These are phyloP conservation scores for Verticillium alfalfae DNA, from an alignment of 2,329 filamentous ascomycete genomes.

Conservation along the genomic window DNA sequence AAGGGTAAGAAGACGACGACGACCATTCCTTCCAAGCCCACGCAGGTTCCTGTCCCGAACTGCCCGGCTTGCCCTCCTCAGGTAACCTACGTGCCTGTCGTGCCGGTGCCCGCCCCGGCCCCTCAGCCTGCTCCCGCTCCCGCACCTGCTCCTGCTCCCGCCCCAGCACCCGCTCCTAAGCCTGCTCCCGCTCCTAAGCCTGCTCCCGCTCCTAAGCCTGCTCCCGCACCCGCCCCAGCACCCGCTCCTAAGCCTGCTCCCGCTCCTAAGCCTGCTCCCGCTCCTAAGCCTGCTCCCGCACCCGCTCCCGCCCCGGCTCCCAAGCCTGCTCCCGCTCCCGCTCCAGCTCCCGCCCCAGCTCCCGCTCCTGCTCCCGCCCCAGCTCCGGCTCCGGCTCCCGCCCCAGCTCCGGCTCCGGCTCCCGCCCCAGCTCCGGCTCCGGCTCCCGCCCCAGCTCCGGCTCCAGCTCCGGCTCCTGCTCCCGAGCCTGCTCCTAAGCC, in stretches of 20 bases:
- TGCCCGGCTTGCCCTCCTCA: conserved; percentile 2
- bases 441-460: background rate
- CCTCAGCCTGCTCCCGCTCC: background rate
- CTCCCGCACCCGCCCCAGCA: background rate
- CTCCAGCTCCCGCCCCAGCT: background rate
- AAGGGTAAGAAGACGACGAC: background rate
- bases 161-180: background rate
- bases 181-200: background rate
- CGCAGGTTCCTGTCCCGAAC: background rate
- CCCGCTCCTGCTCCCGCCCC: background rate
- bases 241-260: too few relatives aligned
- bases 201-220: background rate
- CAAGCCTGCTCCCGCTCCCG: background rate
- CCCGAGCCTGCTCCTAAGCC: conserved; percentile 1
- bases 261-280: background rate
- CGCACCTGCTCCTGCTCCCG: background rate
- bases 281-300: background rate
- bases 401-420: background rate
- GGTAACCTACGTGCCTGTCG: background rate
- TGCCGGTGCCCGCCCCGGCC: background rate
- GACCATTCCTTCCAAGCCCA: background rate
- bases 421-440: background rate
- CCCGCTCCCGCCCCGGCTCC: background rate
- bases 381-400: background rate
- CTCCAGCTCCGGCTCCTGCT: background rate